Evolutionary conservation across 495 filamentous ascomycete genomes (phyloP), one percentile per base, ranked within the genome.

Genomic region (Penicillium egyptiacum): DNA sequence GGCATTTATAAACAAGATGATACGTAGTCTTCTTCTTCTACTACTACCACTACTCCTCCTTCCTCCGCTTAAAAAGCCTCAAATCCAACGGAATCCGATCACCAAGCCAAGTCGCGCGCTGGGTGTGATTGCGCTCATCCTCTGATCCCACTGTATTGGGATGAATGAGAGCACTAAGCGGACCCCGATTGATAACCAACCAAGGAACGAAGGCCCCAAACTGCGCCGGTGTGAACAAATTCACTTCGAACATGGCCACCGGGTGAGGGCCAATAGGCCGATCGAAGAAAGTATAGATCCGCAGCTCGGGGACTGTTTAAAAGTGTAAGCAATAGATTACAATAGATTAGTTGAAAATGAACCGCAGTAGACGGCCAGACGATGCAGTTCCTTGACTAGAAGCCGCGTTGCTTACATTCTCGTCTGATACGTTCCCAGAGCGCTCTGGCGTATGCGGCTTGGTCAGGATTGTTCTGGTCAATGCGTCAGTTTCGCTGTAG

Each of bases 191-290:
- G 53, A 96, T 85, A 25, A 90, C 81, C 42, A 96, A 75, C 92
- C 92, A 96, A 0, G 87, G 78, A 20, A 96, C 69, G 61, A 96
- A 93, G 0, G 91, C 92, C 3, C 91, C 91, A 61, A 96, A 94
- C 69, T 96, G 89, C 5, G 84, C 84, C 0, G 92, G 92, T 0
- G 86, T 90, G 69, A 92, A 88, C 26, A 96, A 37, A 59, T 94
- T 94, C 16, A 96, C 92, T 70, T 96, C 92, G 61, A 96, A 83
- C 92, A 96, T 96, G 44, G 84, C 89, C 0, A 90, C 72, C 0
- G 88, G 86, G 63, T 96, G 92, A 3, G 92, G 92, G 0, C 92
- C 92, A 6, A 96, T 67, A 3, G 91, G 90, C 39, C 75, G 67
- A 61, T 94, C 86, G 79, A 82, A 95, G 60, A 95, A 75, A 3